Conservation (phyloP, 768 basidiomycete genomes). For the Russula olivacea region DNA sequence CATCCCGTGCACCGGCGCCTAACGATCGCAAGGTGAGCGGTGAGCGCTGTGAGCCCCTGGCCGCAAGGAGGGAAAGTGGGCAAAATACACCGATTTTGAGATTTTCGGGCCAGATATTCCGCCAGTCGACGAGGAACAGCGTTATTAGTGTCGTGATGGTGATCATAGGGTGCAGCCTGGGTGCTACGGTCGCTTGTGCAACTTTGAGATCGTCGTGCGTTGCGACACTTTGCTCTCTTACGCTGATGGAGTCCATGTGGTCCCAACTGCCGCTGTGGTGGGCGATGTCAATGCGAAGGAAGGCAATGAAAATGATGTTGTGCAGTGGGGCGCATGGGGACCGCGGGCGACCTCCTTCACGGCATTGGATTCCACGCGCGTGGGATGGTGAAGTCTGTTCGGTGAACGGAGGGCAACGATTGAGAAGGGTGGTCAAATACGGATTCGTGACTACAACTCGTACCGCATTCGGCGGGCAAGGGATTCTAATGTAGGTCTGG, state of each 20-base stretch:
- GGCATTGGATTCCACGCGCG: not conserved
- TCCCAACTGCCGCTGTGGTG: no score
- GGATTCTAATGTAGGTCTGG: no score
- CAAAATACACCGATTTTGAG: no score
- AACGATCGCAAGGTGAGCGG: no score
- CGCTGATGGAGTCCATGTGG: not conserved
- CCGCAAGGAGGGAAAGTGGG: no score
- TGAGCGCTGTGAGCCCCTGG: no score
- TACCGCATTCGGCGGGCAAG: constrained; percentile 1
- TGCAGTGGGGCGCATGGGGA: constrained; percentile 4
- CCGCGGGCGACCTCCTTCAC: not conserved
- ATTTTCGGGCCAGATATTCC: not conserved
- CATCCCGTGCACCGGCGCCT: no score
- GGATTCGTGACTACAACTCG: constrained; percentile 4
- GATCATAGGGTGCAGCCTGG: not conserved
- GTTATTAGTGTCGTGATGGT: constrained; percentile 1
- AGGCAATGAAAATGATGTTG: not conserved
- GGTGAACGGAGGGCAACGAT: not conserved
- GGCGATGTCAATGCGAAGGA: no score
- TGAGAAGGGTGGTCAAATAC: not conserved
- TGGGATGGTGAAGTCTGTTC: not conserved
- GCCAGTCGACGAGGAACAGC: not conserved
- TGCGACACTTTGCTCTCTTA: not conserved
- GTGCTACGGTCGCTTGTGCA: not conserved
- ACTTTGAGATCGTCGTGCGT: not conserved